Evolutionary conservation across 305 asterid species (phyloP).

Genomic region (Lippia alba): DNA sequence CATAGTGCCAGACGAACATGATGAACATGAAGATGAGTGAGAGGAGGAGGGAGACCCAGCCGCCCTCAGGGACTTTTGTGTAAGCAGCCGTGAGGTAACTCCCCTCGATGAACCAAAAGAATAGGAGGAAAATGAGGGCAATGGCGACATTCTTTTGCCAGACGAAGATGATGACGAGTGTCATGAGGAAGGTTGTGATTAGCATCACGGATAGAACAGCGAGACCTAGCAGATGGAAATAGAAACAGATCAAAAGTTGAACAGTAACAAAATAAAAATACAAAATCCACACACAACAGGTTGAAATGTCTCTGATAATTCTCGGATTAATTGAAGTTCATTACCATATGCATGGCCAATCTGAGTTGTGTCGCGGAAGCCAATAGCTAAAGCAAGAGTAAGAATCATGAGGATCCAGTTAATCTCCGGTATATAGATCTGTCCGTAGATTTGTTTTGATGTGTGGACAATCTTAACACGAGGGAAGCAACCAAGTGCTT

Average conservation of each 20-base stretch:
- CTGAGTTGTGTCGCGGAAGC: slow-evolving; percentile 51
- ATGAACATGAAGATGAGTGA: slow-evolving; percentile 56
- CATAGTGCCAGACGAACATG: slow-evolving; percentile 85
- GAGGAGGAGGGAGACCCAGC: slow-evolving; percentile 75
- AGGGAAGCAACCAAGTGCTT: slow-evolving; percentile 60
- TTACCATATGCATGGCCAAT: slow-evolving; percentile 80
- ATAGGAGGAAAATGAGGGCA: slow-evolving; percentile 55
- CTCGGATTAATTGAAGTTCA: slow-evolving; percentile 28
- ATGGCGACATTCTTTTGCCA: slow-evolving; percentile 62
- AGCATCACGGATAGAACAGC: slow-evolving; percentile 82
- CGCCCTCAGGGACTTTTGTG: slow-evolving; percentile 73
- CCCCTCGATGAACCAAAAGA: slow-evolving; percentile 62
- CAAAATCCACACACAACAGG: neutral
- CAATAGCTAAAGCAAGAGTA: slow-evolving; percentile 58
- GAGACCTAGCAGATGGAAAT: slow-evolving; percentile 51
- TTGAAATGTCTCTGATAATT: neutral
- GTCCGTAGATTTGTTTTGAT: slow-evolving; percentile 59
- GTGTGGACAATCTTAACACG: slow-evolving; percentile 62
- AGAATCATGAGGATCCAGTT: slow-evolving; percentile 71
- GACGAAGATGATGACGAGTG: slow-evolving; percentile 68
- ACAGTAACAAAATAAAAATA: neutral
- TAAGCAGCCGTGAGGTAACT: slow-evolving; percentile 58
- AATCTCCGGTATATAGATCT: slow-evolving; percentile 67
- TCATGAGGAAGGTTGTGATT: slow-evolving; percentile 78
- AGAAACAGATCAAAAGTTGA: neutral